Percentiles rank a stretch among this genome's conserved stretches.
Conservation (phyloP, 495 filamentous ascomycete species). For the Emericellopsis terricola region DNA sequence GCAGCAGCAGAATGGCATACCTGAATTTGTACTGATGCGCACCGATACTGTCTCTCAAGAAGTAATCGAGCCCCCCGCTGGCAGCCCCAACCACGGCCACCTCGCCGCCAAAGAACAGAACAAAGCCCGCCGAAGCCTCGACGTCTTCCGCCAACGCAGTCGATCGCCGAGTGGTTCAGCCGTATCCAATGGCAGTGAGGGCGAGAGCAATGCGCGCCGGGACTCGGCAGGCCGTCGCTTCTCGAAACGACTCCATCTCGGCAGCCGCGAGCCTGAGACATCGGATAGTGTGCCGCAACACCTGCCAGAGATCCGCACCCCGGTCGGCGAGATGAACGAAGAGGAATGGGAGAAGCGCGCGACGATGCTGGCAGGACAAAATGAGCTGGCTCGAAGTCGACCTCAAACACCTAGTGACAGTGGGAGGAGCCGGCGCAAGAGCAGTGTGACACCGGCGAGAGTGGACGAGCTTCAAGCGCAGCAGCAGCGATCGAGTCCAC, state of each 20-base stretch:
- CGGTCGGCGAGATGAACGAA: slow-evolving; percentile 24
- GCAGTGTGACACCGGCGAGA: no score
- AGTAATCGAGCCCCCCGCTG: slow-evolving; percentile 45
- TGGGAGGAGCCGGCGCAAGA: slow-evolving; percentile 6
- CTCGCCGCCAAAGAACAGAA: slow-evolving; percentile 4
- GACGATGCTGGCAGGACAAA: slow-evolving; percentile 60
- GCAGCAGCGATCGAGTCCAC: slow-evolving; percentile 4
- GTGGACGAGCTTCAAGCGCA: no score
- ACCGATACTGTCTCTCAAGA: slow-evolving; percentile 69
- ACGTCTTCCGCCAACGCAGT: slow-evolving; percentile 18
- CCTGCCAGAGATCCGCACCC: slow-evolving; percentile 50
- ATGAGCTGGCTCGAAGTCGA: slow-evolving; percentile 29
- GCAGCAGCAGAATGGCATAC: slow-evolving; percentile 11
- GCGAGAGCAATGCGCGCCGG: slow-evolving; percentile 16
- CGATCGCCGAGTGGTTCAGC: slow-evolving; percentile 29
- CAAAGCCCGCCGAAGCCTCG: slow-evolving; percentile 13
- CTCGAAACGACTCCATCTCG: slow-evolving; percentile 53
- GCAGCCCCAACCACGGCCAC: slow-evolving; percentile 15
- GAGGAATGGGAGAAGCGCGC: slow-evolving; percentile 73
- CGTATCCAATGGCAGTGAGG: slow-evolving; percentile 19
- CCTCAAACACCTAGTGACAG: slow-evolving; percentile 12
- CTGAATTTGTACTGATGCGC: slow-evolving; percentile 74
- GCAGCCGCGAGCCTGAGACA: slow-evolving; percentile 36
- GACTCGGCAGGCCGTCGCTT: slow-evolving; percentile 28
- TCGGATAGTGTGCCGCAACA: slow-evolving; percentile 62